Evolutionary conservation across 306 rosid species (phyloP).

Genomic region (Cucurbita ficifolia): DNA sequence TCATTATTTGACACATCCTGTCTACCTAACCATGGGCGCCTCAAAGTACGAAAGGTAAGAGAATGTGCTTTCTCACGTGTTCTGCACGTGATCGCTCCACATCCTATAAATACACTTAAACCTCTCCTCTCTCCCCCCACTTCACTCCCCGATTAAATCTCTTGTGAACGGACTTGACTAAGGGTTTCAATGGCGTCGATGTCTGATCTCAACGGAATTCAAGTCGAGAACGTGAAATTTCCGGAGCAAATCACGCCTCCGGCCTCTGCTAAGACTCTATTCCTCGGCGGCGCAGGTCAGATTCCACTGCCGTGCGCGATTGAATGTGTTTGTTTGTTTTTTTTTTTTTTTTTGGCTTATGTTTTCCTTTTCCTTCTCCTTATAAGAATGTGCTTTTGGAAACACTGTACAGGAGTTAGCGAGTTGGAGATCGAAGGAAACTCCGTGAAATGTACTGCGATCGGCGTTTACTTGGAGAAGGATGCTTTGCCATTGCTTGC

Average conservation of each 20-base stretch:
- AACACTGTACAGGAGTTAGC: conserved; percentile 30
- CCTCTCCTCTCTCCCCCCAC: neutral
- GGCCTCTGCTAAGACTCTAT: conserved; percentile 22
- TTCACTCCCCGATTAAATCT: neutral
- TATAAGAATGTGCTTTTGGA: too few species aligned
- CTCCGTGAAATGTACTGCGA: conserved; percentile 45
- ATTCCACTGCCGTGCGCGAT: neutral
- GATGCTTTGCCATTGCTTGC: conserved; percentile 34
- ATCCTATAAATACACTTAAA: neutral
- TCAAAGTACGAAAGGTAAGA: neutral
- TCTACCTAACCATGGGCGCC: neutral
- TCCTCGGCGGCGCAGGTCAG: conserved; percentile 38
- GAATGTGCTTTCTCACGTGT: neutral
- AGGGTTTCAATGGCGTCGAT: neutral
- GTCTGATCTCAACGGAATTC: conserved; percentile 10
- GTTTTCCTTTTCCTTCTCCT: too few species aligned
- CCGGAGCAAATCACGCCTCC: conserved; percentile 24
- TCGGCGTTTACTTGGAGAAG: conserved; percentile 64
- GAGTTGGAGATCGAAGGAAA: conserved; percentile 44
- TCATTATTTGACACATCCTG: too few species aligned
- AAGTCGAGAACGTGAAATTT: conserved; percentile 17
- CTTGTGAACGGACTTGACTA: neutral
- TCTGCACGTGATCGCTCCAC: neutral
- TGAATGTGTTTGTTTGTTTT: neutral
- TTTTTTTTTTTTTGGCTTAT: neutral